A percentile compares a stretch with the other conserved stretches of the same genome.
Evolutionary conservation across 23 red algal species (phyloP).

Genomic region (Agarophyton chilense): DNA sequence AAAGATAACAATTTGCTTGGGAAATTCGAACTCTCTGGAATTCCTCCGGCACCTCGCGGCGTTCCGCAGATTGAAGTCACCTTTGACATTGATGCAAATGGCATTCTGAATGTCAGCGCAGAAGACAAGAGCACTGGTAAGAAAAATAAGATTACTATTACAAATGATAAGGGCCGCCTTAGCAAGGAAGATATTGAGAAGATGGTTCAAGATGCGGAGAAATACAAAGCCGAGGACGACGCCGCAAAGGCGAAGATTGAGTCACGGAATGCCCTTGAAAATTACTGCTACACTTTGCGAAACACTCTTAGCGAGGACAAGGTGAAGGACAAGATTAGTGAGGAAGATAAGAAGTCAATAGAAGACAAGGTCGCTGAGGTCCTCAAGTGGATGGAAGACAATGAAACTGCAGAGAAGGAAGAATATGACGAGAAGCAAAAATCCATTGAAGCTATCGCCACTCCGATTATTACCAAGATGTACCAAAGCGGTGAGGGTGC

Average conservation of each 20-base stretch:
- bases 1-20: constrained; percentile 97
- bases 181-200: constrained; percentile 95
- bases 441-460: constrained; percentile 85
- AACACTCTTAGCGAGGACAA: constrained; percentile 88
- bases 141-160: constrained; percentile 97
- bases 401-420: constrained; percentile 87
- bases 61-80: constrained; percentile 99
- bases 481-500: constrained; percentile 87
- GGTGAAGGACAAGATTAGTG: constrained; percentile 88
- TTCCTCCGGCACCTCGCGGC: constrained; percentile 97
- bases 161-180: constrained; percentile 98
- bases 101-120: constrained; percentile 97
- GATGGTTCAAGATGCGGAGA: constrained; percentile 99
- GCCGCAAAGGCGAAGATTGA: constrained; percentile 83
- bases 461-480: constrained; percentile 98
- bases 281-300: constrained; percentile 89
- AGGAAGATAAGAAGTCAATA: constrained; percentile 83
- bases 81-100: constrained; percentile 99
- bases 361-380: constrained; percentile 86
- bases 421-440: constrained; percentile 95
- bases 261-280: constrained; percentile 87
- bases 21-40: constrained; percentile 97
- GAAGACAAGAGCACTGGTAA: constrained; percentile 99
- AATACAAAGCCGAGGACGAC: constrained; percentile 98
- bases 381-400: constrained; percentile 93